Conservation (phyloP, 495 filamentous ascomycete genomes). For the Penicillium crystallinum region DNA sequence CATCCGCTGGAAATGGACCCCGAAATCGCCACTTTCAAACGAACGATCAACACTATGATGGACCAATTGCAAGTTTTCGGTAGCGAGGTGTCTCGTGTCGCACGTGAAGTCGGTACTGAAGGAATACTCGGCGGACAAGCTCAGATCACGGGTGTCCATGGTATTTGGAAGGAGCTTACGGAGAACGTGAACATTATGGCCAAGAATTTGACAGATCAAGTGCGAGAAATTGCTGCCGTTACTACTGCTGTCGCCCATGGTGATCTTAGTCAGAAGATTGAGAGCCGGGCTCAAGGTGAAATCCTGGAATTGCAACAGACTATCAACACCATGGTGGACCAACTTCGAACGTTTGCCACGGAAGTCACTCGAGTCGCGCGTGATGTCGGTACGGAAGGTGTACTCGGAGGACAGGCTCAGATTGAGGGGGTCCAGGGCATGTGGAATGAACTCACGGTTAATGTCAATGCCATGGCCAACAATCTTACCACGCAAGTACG, state of each 20-base stretch:
- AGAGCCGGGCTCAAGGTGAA: constrained; percentile 89
- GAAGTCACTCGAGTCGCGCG: constrained; percentile 95
- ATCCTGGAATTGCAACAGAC: constrained; percentile 95
- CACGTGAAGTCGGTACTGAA: constrained; percentile 95
- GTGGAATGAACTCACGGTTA: constrained; percentile 97
- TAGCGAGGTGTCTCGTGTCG: constrained; percentile 92
- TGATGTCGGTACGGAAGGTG: constrained; percentile 96
- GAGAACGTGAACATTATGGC: constrained; percentile 99
- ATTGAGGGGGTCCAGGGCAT: constrained; percentile 81
- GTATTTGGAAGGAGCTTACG: constrained; percentile 97
- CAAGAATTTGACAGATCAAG: constrained; percentile 74
- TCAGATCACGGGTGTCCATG: constrained; percentile 88
- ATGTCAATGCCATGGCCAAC: constrained; percentile 98
- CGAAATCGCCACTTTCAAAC: constrained; percentile 98
- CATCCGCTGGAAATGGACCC: constrained; percentile 97
- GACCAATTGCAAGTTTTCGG: constrained; percentile 97
- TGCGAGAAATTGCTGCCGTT: constrained; percentile 94
- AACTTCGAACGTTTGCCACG: constrained; percentile 92
- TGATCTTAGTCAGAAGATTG: constrained; percentile 93
- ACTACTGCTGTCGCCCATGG: constrained; percentile 96
- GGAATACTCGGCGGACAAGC: constrained; percentile 96
- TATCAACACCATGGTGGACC: constrained; percentile 99
- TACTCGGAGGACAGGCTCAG: constrained; percentile 92
- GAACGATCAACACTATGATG: constrained; percentile 97
- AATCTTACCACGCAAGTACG: constrained; percentile 97